phyloP scores from a whole-genome alignment of 2,329 filamentous ascomycete species.

The Colletotrichum australisinense region DNA sequence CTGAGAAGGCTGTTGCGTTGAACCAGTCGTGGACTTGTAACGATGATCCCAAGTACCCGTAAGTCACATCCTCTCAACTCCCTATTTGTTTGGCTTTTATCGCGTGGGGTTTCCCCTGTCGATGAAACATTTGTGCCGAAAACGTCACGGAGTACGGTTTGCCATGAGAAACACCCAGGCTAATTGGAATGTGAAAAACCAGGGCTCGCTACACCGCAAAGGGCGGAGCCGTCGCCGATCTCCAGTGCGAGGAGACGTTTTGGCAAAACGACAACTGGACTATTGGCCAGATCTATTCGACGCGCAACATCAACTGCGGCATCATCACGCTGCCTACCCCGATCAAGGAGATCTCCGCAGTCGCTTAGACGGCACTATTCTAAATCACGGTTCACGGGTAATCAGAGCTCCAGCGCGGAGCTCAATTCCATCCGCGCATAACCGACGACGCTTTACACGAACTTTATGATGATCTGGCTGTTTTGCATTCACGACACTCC shows the following conservation, averaged over 20 bases:
- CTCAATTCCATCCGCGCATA: background rate
- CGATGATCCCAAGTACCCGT: conserved; percentile 46
- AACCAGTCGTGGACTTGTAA: conserved; percentile 63
- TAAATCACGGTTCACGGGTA: background rate
- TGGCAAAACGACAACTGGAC: conserved; percentile 47
- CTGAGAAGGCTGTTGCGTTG: conserved; percentile 49
- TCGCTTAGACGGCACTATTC: conserved; percentile 36
- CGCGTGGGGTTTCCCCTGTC: too few species aligned
- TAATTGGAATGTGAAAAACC: background rate
- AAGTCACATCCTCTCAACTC: background rate
- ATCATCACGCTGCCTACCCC: conserved; percentile 40
- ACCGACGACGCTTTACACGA: background rate
- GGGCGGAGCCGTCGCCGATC: conserved; percentile 42
- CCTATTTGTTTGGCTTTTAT: background rate
- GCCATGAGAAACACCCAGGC: background rate
- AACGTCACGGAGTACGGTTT: background rate
- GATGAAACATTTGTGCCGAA: too few species aligned
- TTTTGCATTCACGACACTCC: background rate
- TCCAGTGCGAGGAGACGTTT: conserved; percentile 42
- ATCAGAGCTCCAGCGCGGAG: too few species aligned
- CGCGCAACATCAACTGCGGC: conserved; percentile 42
- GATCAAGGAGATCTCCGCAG: conserved; percentile 41
- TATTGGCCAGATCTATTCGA: conserved; percentile 46
- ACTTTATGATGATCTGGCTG: background rate
- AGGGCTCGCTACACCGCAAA: conserved; percentile 43